These are phyloP conservation scores for Ilyonectria robusta DNA, from an alignment of 2,329 filamentous ascomycete species.

Conservation along the genomic window DNA sequence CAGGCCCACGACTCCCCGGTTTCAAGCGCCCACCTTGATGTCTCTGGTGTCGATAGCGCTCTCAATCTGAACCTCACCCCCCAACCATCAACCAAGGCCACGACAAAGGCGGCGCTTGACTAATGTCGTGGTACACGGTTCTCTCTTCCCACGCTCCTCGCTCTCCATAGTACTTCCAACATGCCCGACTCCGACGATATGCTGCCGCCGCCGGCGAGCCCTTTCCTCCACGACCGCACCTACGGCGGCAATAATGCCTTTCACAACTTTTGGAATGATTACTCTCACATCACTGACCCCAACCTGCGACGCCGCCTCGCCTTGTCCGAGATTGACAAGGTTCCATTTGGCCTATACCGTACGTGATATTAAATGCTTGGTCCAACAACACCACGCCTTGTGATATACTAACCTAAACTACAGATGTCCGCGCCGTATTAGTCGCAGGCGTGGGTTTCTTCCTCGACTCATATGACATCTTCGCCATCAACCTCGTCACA, in stretches of 20 bases:
- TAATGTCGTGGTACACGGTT: slow-evolving; percentile 48
- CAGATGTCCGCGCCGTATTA: slow-evolving; percentile 77
- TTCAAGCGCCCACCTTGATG: neutral
- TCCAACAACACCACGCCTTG: neutral
- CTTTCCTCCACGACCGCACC: slow-evolving; percentile 57
- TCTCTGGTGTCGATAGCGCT: slow-evolving; percentile 10
- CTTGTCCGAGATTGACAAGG: slow-evolving; percentile 84
- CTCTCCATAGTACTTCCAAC: slow-evolving; percentile 41
- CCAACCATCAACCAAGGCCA: slow-evolving; percentile 28
- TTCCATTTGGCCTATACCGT: slow-evolving; percentile 81
- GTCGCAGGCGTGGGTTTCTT: slow-evolving; percentile 89
- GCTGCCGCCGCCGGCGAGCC: slow-evolving; percentile 58
- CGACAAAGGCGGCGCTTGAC: slow-evolving; percentile 29
- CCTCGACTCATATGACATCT: slow-evolving; percentile 86
- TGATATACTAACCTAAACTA: slow-evolving; percentile 24
- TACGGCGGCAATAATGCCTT: slow-evolving; percentile 78
- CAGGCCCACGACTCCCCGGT: neutral
- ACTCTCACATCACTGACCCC: slow-evolving; percentile 76
- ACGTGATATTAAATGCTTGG: slow-evolving; percentile 38
- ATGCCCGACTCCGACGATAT: slow-evolving; percentile 56
- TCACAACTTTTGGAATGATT: slow-evolving; percentile 82
- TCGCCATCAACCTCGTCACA: slow-evolving; percentile 83
- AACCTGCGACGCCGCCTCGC: slow-evolving; percentile 82
- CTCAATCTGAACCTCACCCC: slow-evolving; percentile 33
- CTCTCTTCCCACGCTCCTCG: slow-evolving; percentile 41